These are phyloP conservation scores for Nitzschia sp. DNA, from an alignment of 108 stramenopile genomes.

Conservation along the genomic window DNA sequence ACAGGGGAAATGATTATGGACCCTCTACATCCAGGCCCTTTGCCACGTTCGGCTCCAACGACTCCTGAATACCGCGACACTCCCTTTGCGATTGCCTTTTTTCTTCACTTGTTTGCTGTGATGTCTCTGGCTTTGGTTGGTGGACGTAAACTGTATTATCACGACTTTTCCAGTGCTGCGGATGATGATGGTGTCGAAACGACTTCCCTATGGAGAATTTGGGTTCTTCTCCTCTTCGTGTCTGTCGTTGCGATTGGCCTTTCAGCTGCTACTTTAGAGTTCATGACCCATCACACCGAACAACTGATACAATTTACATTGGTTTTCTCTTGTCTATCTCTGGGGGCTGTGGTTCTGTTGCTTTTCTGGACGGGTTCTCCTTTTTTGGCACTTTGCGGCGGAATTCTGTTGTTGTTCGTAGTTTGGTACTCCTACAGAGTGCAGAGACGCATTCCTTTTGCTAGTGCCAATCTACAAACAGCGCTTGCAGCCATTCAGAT, in stretches of 20 bases:
- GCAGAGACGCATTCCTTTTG: slow-evolving; percentile 69
- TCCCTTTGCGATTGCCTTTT: slow-evolving; percentile 55
- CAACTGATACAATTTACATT: slow-evolving; percentile 38
- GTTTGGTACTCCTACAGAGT: slow-evolving; percentile 30
- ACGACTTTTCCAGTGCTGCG: slow-evolving; percentile 10
- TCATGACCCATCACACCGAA: slow-evolving; percentile 40
- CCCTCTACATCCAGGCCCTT: slow-evolving; percentile 5
- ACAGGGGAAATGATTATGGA: slow-evolving; percentile 14
- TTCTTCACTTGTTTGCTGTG: slow-evolving; percentile 32
- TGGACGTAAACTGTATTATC: slow-evolving; percentile 17
- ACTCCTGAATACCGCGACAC: slow-evolving; percentile 44
- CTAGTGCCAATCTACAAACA: slow-evolving; percentile 60
- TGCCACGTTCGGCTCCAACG: slow-evolving; percentile 35
- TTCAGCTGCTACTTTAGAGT: slow-evolving; percentile 25
- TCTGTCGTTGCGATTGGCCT: slow-evolving; percentile 25
- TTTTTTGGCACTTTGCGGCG: slow-evolving; percentile 10
- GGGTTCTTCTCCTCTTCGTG: slow-evolving; percentile 22
- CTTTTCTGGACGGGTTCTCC: slow-evolving; percentile 10
- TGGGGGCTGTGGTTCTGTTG: slow-evolving; percentile 7
- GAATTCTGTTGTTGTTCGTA: slow-evolving; percentile 13
- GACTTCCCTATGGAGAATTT: slow-evolving; percentile 15
- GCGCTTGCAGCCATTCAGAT: slow-evolving; percentile 47
- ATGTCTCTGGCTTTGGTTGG: slow-evolving; percentile 27
- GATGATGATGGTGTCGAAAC: background rate
- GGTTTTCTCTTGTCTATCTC: slow-evolving; percentile 17